Evolutionary conservation across 345 rosid species (phyloP), one percentile per base, ranked within the genome.

Genomic region (Lagerstroemia speciosa): DNA sequence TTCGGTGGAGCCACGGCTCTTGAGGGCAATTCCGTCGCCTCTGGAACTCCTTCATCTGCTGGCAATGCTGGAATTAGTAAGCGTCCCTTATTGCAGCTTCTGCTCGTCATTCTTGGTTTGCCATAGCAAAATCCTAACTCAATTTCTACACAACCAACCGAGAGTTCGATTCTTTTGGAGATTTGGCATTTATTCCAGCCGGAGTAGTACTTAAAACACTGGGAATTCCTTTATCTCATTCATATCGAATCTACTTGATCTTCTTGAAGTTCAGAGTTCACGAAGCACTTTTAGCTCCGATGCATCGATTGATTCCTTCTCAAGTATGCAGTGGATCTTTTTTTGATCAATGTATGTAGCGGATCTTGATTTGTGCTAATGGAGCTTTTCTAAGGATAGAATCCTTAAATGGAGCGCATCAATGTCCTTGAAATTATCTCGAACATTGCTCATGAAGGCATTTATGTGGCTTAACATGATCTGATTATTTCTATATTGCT

Each of bases 11-110:
- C 99, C 45, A 94, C 99, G 0, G 98, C 96, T 8, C 90, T 94
- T 9, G 99, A 91, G 82, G 98, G 99, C 53, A 94, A 91, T 74
- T 88, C 99, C 26, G 95, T 87, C 1, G 86, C 93, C 48, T 77
- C 98, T 0, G 97, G 99, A 50, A 78, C 99, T 34, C 99, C 98
- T 37, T 83, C 98, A 33, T 91, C 99, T 0, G 96, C 99, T 53
- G 99, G 99, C 73, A 91, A 85, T 76, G 96, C 97, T 16, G 99
- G 99, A 82, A 94, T 94, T 77, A 77, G 99, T 94, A 87, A n/a
- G 96, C 53, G n/a, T 40, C 65, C 38, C n/a, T 31, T 71, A 66
- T 32, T 45, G 26, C 26, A 10, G 33, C 32, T 45, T 1, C 36
- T 53, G 10, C 9, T n/a, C 2, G 12, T 50, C 46, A 9, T 41